These are phyloP conservation scores for Populus alba DNA, from an alignment of 345 rosid genomes.

Conservation along the genomic window DNA sequence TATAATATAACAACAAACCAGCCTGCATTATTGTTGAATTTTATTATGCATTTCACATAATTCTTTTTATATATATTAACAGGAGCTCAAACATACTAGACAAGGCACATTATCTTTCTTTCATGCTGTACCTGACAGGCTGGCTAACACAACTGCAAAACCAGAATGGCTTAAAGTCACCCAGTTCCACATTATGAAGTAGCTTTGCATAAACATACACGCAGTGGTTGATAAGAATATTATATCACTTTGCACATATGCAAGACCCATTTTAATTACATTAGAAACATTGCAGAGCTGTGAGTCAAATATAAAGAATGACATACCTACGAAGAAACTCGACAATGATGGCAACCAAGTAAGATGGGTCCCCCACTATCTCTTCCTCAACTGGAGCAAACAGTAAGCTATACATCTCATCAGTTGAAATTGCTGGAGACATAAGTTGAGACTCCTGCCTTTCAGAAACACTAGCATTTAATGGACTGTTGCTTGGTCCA, in stretches of 20 bases:
- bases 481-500: slow-evolving; percentile 38
- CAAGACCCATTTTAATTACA: background rate
- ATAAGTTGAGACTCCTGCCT: slow-evolving; percentile 66
- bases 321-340: slow-evolving; percentile 88
- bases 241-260: background rate
- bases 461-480: slow-evolving; percentile 50
- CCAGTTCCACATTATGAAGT: background rate
- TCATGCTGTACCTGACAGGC: background rate
- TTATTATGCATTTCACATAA: background rate
- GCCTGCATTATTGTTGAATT: background rate
- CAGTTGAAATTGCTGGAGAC: slow-evolving; percentile 85
- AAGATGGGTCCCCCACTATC: slow-evolving; percentile 82
- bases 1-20: background rate
- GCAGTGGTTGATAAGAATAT: background rate
- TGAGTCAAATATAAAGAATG: slow-evolving; percentile 8
- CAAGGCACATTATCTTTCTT: background rate
- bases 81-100: background rate
- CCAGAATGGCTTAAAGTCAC: background rate
- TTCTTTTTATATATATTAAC: background rate
- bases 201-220: background rate
- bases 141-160: background rate
- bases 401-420: slow-evolving; percentile 82
- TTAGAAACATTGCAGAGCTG: background rate
- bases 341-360: slow-evolving; percentile 71
- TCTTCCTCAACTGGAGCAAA: slow-evolving; percentile 85